A percentile compares a stretch with the other conserved stretches of the same genome.
These are phyloP conservation scores for Metschnikowia drakensbergensis DNA, from an alignment of 805 yeast genomes.

Conservation along the genomic window DNA sequence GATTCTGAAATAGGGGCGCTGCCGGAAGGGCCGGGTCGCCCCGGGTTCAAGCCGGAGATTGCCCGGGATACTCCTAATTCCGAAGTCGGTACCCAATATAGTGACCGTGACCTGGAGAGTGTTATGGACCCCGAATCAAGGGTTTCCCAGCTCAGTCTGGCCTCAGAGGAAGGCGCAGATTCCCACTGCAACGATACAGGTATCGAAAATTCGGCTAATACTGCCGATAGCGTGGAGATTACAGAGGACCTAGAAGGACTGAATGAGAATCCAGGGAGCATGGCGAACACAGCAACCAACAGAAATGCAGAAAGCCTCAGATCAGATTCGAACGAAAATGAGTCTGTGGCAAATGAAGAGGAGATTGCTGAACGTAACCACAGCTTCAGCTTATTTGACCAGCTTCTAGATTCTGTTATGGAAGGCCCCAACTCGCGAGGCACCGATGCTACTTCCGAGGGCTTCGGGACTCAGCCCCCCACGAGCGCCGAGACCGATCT, in stretches of 20 bases:
- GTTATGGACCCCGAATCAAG: not conserved
- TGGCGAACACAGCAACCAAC: not conserved
- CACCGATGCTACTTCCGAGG: not conserved
- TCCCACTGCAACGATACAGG: not conserved
- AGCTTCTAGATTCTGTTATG: conserved; percentile 13
- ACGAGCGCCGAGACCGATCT: conserved; percentile 2
- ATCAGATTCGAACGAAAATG: not conserved
- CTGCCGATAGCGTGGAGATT: not conserved
- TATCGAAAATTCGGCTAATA: not conserved
- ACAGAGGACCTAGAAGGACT: not conserved
- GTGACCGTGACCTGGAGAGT: not conserved
- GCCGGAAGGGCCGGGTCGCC: not conserved
- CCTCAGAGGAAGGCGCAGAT: not conserved
- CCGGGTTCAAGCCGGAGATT: not conserved
- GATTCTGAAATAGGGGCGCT: not conserved
- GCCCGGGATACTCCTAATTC: not conserved
- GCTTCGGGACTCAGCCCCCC: conserved; percentile 1
- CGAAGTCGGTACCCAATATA: not conserved
- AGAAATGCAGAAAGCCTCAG: not conserved
- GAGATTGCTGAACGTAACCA: not conserved
- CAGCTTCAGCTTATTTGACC: conserved; percentile 11
- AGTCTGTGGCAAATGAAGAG: not conserved
- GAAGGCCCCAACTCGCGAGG: conserved; percentile 2
- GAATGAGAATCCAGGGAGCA: not conserved
- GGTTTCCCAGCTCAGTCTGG: not conserved